Conservation (phyloP, 805 yeast genomes). For the Metschnikowia bowlesiae region DNA sequence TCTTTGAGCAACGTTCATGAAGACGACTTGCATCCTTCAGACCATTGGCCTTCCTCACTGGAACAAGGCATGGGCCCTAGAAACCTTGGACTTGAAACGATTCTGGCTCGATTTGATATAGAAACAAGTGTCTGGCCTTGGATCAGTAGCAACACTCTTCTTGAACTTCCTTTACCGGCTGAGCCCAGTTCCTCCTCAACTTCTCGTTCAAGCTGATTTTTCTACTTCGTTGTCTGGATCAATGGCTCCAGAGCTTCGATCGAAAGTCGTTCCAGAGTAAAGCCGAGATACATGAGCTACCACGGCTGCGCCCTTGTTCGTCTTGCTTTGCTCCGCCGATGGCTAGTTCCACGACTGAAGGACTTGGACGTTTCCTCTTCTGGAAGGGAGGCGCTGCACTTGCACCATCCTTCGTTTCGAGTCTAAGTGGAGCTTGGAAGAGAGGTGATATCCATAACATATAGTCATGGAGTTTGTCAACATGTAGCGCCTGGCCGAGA, state of each 20-base stretch:
- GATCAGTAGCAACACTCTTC: conserved; percentile 15
- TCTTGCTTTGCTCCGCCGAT: conserved; percentile 47
- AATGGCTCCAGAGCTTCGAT: conserved; percentile 27
- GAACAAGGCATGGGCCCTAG: conserved; percentile 87
- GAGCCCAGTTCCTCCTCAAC: conserved; percentile 19
- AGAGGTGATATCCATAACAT: conserved; percentile 39
- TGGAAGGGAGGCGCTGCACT: conserved; percentile 12
- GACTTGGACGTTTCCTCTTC: conserved; percentile 48
- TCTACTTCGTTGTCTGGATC: conserved; percentile 28
- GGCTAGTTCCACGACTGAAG: conserved; percentile 47
- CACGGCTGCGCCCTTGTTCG: conserved; percentile 73
- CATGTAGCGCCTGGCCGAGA: conserved; percentile 50
- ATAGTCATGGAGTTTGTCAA: conserved; percentile 45
- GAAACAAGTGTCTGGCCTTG: conserved; percentile 3
- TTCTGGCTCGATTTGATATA: conserved; percentile 52
- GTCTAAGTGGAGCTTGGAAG: conserved; percentile 27
- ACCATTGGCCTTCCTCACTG: conserved; percentile 82
- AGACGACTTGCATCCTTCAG: conserved; percentile 78
- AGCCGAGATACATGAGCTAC: conserved; percentile 56
- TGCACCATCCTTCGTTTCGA: conserved; percentile 13
- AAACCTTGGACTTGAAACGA: conserved; percentile 88
- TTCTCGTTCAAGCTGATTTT: conserved; percentile 15
- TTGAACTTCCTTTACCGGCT: conserved; percentile 18
- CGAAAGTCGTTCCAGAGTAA: conserved; percentile 37
- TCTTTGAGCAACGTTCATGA: conserved; percentile 96